Base-by-base conservation (phyloP, 2,329 filamentous ascomycete genomes). In the Scedosporium apiospermum region DNA sequence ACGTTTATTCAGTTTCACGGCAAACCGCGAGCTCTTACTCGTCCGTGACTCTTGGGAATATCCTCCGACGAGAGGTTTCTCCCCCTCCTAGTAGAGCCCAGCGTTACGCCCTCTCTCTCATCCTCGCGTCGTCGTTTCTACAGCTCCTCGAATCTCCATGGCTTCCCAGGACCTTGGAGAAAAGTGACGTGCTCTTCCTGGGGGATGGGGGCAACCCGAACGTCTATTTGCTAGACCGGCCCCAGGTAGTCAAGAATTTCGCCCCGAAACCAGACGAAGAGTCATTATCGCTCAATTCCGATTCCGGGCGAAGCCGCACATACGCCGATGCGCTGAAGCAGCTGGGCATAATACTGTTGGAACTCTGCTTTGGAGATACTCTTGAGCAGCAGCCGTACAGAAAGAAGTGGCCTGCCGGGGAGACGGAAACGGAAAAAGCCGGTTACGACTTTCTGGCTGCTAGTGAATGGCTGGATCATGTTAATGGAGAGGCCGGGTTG, bases 321-420 rank as follows among this genome's bases (percentile, higher is more conserved):
- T n/a, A n/a, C 23, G 14, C 14, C 23, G 7, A 16, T 30, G 10
- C 49, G 27, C 21, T 63, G 30, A 27, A 55, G 3, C 44, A 57
- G 7, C 18, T 63, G 9, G 62, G 57, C 16, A 60, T 60, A 16
- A 26, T 63, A 7, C 14, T 63, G n/a, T 51, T 60, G 14, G 62
- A 63, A 44, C 62, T 63, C 14, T 60, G 46, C 16, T 63, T 63
- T 21, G 44, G 62, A 1, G 49, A 42, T n/a, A n/a, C 46, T 2
- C 62, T 63, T 10, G 62, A 60, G 21, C 42, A 55, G 18, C 62
- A 63, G 46, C 12, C 57, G 2, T 63, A 49, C 57, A 74, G 69
- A 68, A 83, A 70, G 67, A 78, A 72, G 71, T 83, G 82, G 70
- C 84, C 44, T 16, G 30, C 34, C 6, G 62, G 38, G 12, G 30